Evolutionary conservation across 2,329 filamentous ascomycete genomes (phyloP), one percentile per base, ranked within the genome.

Genomic region (Chaetomium olivaceum): DNA sequence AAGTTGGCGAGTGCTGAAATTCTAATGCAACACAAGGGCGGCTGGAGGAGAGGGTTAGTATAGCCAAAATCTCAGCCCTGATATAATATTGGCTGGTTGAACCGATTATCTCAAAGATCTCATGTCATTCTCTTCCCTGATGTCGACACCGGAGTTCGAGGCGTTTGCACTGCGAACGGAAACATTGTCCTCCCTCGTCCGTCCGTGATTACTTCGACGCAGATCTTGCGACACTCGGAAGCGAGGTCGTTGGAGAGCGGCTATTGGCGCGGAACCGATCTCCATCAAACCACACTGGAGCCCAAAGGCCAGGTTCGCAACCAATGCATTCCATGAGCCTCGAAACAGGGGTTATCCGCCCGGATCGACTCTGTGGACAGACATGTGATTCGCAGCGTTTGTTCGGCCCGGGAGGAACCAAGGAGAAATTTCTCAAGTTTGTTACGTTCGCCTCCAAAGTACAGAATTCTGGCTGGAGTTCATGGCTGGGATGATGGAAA

Each of bases 181-280:
- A 43, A 23, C 9, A n/a, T 39, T 11, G 21, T 3, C 33, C 21
- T 6, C 25, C 7, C 54, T 23, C n/a, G 19, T 36, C 29, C 29
- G 19, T 3, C 56, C 39, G 25, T 50, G 11, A 36, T 60, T 46
- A n/a, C 21, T 9, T 51, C 8, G 6, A 33, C 33, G 58, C 11
- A 50, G 58, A 51, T 51, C 58, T 9, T 23, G 27, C n/a, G 5
- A 51, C n/a, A 51, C n/a, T 29, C n/a, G 43, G 46, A 60, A 60
- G 58, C 58, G 58, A 60, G n/a, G 29, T 14, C 11, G 27, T 27
- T 11, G 4, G 6, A 9, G 27, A 16, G 2, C 33, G 6, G 36
- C 25, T 21, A 48, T 52, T 51, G 29, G 58, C 19, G 27, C 21
- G 27, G 4, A 25, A 60, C 19, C 39, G 2, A 19, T 7, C 39